Base-by-base conservation (phyloP, 192 early-diverging fungal genomes). In the Mortierella alpina region DNA sequence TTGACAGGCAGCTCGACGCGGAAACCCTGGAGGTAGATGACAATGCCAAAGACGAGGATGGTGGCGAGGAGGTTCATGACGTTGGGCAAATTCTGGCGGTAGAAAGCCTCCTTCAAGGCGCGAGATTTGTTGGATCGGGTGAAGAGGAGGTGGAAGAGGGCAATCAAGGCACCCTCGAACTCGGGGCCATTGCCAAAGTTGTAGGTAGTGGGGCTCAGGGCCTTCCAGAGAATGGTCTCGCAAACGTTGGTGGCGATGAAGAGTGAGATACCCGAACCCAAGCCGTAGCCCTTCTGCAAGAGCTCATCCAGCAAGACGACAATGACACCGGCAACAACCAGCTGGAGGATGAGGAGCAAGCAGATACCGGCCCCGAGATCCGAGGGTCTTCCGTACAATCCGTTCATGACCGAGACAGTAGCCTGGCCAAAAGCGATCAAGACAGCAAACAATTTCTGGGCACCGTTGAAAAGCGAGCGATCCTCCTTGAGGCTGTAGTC, bases 161-260 rank as follows among this genome's bases (percentile, higher is more conserved):
- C 91, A 68, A 99, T 92, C 68, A 99, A 87, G 49, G 98, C 97
- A 83, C 98, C 98, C 90, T 99, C 97, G 66, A 99, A 99, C 86
- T 99, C 97, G 70, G 96, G 95, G 70, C 98, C 98, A 75, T 93
- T 92, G 73, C 97, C 98, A 66, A 95, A 96, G 88, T 99, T 99
- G 87, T 96, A 92, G 39, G 97, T 99, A 70, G 95, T 97, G 53
- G 98, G 98, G 71, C 92, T 94, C 73, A 99, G 91, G 12, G 98
- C 97, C 87, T 98, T 96, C 98, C 98, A 99, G 84, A 99, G 90
- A 75, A 99, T 99, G 72, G 92, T 97, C 86, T 99, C 98, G 86
- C 98, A 99, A 82, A 99, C 97, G 84, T 99, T 99, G 74, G 98
- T 99, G 55, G 98, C 97, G 86, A 99, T 99, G 83, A 99, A 99